Conservation (phyloP, 306 rosid genomes). For the Sindora glabra region DNA sequence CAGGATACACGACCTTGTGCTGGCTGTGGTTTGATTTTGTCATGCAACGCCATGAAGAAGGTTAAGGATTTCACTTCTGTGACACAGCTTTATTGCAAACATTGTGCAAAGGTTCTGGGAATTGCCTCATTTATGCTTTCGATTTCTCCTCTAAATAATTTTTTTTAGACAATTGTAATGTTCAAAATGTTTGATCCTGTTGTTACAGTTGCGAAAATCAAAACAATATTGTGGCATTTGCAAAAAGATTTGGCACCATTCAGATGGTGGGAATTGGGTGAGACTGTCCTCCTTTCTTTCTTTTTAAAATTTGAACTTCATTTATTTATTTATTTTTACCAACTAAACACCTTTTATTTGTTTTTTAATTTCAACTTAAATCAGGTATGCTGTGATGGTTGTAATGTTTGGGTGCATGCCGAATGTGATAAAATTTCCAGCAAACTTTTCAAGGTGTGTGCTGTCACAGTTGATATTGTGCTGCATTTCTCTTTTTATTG, state of each 20-base stretch:
- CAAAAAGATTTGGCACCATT: constrained; percentile 89
- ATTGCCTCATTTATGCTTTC: constrained; percentile 1
- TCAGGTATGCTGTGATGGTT: constrained; percentile 94
- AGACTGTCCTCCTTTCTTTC: constrained; percentile 30
- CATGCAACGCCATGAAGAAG: constrained; percentile 45
- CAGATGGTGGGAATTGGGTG: constrained; percentile 91
- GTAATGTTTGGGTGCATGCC: constrained; percentile 98
- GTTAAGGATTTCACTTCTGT: constrained; percentile 36
- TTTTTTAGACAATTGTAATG: constrained; percentile 3
- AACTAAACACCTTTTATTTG: too few species aligned
- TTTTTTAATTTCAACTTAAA: constrained; percentile 20
- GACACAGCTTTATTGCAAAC: constrained; percentile 53
- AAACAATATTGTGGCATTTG: constrained; percentile 92
- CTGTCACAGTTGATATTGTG: neutral
- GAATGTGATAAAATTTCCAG: constrained; percentile 72
- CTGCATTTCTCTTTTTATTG: neutral
- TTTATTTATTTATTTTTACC: neutral
- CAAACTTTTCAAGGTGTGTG: constrained; percentile 56
- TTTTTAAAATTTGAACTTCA: constrained; percentile 4
- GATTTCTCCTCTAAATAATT: neutral
- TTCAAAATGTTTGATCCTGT: constrained; percentile 15
- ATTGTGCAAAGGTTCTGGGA: constrained; percentile 61
- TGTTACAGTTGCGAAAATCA: constrained; percentile 63
- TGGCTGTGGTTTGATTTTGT: constrained; percentile 10
- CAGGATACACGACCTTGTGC: too few species aligned